phyloP scores from a whole-genome alignment of 495 filamentous ascomycete genomes.

The Penicillium flavigenum region DNA sequence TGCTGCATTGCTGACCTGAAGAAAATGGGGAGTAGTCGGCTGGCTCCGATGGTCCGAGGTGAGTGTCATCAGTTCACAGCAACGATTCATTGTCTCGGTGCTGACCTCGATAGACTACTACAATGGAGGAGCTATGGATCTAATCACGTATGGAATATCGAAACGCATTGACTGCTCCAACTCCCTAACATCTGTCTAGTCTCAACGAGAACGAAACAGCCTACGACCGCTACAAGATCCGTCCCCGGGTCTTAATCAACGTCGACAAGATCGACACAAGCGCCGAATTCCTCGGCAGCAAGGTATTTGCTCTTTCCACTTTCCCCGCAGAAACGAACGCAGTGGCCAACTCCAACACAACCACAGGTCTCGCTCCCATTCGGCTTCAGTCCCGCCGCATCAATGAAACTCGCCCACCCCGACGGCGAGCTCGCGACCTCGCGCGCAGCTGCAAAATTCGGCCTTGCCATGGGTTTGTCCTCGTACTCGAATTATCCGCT shows the following conservation, averaged over 20 bases:
- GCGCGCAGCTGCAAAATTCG: conserved; percentile 72
- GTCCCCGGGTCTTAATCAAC: conserved; percentile 55
- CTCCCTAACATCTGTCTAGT: conserved; percentile 18
- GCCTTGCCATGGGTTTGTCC: conserved; percentile 58
- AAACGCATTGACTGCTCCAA: background rate
- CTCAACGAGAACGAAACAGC: conserved; percentile 52
- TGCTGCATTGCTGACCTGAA: conserved; percentile 39
- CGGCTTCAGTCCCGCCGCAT: conserved; percentile 83
- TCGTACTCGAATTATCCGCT: conserved; percentile 52
- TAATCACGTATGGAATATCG: conserved; percentile 29
- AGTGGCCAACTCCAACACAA: conserved; percentile 14
- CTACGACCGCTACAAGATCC: conserved; percentile 54
- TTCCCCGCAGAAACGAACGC: background rate
- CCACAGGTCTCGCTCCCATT: conserved; percentile 67
- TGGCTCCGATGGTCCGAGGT: conserved; percentile 35
- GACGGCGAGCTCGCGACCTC: conserved; percentile 85
- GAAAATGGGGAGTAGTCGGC: conserved; percentile 26
- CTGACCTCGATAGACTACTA: conserved; percentile 44
- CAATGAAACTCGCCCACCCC: conserved; percentile 80
- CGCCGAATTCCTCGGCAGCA: conserved; percentile 45
- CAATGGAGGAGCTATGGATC: conserved; percentile 48
- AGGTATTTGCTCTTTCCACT: conserved; percentile 11
- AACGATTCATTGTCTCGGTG: background rate
- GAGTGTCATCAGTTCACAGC: background rate
- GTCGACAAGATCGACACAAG: conserved; percentile 51